These are phyloP conservation scores for Hortiboletus flavorubellus DNA, from an alignment of 768 basidiomycete species.

Conservation along the genomic window DNA sequence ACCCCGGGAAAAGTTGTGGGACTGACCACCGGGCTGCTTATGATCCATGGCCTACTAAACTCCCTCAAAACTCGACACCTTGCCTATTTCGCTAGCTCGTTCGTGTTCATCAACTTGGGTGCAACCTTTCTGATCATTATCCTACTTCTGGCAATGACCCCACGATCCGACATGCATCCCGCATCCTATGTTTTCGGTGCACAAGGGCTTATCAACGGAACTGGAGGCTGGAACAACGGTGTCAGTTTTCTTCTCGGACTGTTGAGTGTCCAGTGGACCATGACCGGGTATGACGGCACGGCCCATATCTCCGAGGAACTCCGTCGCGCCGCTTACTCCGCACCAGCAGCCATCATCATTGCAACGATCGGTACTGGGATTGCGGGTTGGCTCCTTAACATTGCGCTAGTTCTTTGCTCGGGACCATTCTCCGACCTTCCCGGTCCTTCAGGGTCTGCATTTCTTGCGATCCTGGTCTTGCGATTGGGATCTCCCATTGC, in stretches of 20 bases:
- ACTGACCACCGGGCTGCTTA: constrained; percentile 38
- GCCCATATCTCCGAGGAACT: constrained; percentile 43
- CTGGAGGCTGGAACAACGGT: constrained; percentile 41
- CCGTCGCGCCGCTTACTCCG: constrained; percentile 48
- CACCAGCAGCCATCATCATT: constrained; percentile 42
- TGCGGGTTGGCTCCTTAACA: constrained; percentile 66
- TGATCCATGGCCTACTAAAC: constrained; percentile 42
- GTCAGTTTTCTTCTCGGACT: constrained; percentile 45
- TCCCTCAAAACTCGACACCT: constrained; percentile 41
- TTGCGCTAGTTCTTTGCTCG: constrained; percentile 57
- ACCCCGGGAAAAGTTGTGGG: constrained; percentile 40
- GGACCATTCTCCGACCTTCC: constrained; percentile 48
- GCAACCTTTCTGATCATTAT: constrained; percentile 42
- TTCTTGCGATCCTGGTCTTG: constrained; percentile 54
- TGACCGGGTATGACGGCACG: constrained; percentile 34
- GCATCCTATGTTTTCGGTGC: constrained; percentile 55
- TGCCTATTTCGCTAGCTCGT: constrained; percentile 32
- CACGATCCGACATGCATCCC: constrained; percentile 52
- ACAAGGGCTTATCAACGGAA: constrained; percentile 36
- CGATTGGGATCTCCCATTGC: constrained; percentile 50
- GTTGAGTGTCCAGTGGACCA: constrained; percentile 47
- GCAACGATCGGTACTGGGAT: constrained; percentile 45
- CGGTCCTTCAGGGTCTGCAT: constrained; percentile 50
- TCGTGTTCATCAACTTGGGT: constrained; percentile 46
- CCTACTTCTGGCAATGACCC: constrained; percentile 42